Base-by-base conservation (phyloP, 352 stramenopile genomes). In the Elongisporangium anandrum region DNA sequence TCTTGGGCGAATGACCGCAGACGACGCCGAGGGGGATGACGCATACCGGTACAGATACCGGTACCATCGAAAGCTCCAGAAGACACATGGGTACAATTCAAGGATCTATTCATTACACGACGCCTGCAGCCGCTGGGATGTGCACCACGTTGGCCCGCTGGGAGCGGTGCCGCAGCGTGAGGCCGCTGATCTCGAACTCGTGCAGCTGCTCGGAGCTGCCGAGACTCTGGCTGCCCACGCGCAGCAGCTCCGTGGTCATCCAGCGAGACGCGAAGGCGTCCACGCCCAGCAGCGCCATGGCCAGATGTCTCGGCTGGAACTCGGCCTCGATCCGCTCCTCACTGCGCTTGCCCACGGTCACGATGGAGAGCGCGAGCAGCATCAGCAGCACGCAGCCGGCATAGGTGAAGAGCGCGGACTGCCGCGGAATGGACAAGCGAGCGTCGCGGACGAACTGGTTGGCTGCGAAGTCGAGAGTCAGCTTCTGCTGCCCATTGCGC, bases 151-250 rank as follows among this genome's bases (percentile, higher is more conserved):
- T 76, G 4, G 56, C 69, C 12, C 73, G 73, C 16, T 68, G 66
- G 4, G 66, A 60, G 23, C 73, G 67, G 62, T 85, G 74, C 9
- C 70, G 64, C 8, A 87, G 61, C 10, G 72, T 70, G 8, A 87
- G 54, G 7, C 74, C 77, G 7, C 64, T 72, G 49, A 87, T 78
- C 65, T 87, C 77, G 34, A 87, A 87, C 54, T 81, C 69, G 55
- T 79, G 68, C 6, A 87, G 64, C 50, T 81, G 57, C 68, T 85
- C 74, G 10, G 77, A 85, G 64, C 68, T 82, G 24, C 75, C 67
- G 15, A 87, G 56, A 10, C 77, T 75, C 22, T 79, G 76, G 51
- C 72, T 76, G 24, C 65, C 77, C 16, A 87, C 55, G 9, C 75
- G 73, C 5, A 87, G 60, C n/a, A 87, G 54, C 47, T 82, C 66